A percentile compares a stretch with the other conserved stretches of the same genome.
Conservation (phyloP, 2,329 filamentous ascomycete genomes). For the Emmonsiellopsis sp. region DNA sequence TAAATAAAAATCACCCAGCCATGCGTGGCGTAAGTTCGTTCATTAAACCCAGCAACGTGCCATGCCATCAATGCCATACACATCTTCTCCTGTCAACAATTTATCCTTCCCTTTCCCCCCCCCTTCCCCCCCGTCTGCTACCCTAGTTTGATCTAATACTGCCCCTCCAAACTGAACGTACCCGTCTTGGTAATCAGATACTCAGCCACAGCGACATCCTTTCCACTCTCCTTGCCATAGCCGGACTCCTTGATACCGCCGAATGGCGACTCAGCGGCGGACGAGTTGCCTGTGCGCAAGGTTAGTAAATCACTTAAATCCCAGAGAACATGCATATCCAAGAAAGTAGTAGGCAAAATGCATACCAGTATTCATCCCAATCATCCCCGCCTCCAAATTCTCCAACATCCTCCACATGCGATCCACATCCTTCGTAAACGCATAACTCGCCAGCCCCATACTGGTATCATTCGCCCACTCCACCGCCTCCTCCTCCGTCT, state of each 20-base stretch:
- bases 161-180: slow-evolving; percentile 50
- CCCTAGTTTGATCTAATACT: slow-evolving; percentile 32
- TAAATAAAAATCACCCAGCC: no score
- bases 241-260: slow-evolving; percentile 60
- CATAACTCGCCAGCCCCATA: slow-evolving; percentile 58
- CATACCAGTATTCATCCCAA: slow-evolving; percentile 53
- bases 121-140: no score
- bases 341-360: slow-evolving; percentile 1
- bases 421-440: slow-evolving; percentile 59
- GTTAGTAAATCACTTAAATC: slow-evolving; percentile 6
- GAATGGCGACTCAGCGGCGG: slow-evolving; percentile 57
- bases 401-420: slow-evolving; percentile 57
- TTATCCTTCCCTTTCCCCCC: no score
- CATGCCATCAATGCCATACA: no score
- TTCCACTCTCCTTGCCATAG: slow-evolving; percentile 59
- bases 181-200: slow-evolving; percentile 57
- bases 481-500: slow-evolving; percentile 56
- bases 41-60: no score
- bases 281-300: slow-evolving; percentile 44
- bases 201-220: slow-evolving; percentile 55
- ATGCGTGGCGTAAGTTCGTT: no score
- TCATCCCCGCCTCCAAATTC: slow-evolving; percentile 60
- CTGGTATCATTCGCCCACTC: slow-evolving; percentile 51
- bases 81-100: no score
- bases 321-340: background rate